These are phyloP conservation scores for Gentiana dahurica DNA, from an alignment of 257 asterid genomes.

Conservation along the genomic window DNA sequence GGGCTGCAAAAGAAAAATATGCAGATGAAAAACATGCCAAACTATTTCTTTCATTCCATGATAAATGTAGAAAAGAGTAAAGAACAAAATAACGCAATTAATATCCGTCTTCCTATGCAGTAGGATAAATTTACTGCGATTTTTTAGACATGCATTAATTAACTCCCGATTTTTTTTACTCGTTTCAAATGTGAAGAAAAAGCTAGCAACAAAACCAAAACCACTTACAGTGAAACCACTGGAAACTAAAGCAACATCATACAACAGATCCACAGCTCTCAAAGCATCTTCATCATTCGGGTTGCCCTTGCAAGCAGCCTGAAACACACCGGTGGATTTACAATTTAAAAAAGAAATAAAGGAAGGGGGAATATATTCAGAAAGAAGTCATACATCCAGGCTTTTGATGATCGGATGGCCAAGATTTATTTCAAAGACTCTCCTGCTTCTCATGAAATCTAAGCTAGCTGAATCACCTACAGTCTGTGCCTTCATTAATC, in stretches of 20 bases:
- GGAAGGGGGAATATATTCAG: no score
- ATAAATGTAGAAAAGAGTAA: no score
- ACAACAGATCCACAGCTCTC: conserved; percentile 81
- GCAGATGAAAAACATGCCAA: no score
- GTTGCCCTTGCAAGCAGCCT: conserved; percentile 96
- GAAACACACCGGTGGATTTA: conserved; percentile 5
- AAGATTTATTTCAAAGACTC: conserved; percentile 90
- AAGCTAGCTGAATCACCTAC: conserved; percentile 85
- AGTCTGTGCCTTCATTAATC: conserved; percentile 94
- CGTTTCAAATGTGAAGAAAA: no score
- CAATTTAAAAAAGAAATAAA: no score
- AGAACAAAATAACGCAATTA: no score
- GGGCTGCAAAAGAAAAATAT: conserved; percentile 41
- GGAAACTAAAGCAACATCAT: conserved; percentile 79
- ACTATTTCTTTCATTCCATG: no score
- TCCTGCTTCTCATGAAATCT: conserved; percentile 96
- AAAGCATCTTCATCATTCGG: conserved; percentile 82
- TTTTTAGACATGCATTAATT: not conserved
- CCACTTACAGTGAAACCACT: conserved; percentile 90
- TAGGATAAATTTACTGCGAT: no score
- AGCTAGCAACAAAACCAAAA: no score
- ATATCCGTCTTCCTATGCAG: no score
- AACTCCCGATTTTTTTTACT: no score
- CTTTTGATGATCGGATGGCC: conserved; percentile 91
- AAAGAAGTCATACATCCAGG: conserved; percentile 49